Conservation (phyloP, 805 yeast species). For the Saccharomycopsis schoenii region DNA sequence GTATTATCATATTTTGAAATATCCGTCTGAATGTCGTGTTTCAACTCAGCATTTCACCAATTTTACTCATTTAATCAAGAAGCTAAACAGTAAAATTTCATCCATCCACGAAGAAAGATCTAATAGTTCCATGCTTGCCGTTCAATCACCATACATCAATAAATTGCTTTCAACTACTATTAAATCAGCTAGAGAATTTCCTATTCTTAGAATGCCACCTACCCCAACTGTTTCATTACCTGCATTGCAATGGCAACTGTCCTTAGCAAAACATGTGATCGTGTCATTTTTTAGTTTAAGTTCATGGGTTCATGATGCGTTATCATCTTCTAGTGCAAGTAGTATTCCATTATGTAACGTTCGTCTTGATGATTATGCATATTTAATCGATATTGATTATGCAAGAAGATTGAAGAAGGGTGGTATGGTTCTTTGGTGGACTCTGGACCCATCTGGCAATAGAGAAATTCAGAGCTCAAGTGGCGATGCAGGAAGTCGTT, state of each 20-base stretch:
- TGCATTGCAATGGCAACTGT: constrained; percentile 73
- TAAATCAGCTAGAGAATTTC: constrained; percentile 43
- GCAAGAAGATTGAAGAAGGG: constrained; percentile 63
- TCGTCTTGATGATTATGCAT: constrained; percentile 65
- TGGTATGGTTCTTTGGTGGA: constrained; percentile 89
- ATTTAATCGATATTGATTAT: constrained; percentile 75
- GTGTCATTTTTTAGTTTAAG: constrained; percentile 68
- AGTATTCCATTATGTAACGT: constrained; percentile 83
- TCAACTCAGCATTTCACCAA: constrained; percentile 47
- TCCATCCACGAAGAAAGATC: constrained; percentile 58
- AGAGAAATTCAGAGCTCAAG: constrained; percentile 23
- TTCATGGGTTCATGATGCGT: constrained; percentile 58
- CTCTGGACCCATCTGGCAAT: constrained; percentile 55
- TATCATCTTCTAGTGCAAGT: constrained; percentile 57
- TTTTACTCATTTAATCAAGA: constrained; percentile 43
- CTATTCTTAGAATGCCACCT: constrained; percentile 50
- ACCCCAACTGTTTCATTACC: constrained; percentile 49
- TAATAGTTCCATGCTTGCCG: constrained; percentile 49
- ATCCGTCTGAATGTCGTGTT: constrained; percentile 44
- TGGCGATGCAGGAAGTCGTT: constrained; percentile 71
- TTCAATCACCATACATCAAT: constrained; percentile 61
- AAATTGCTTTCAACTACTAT: constrained; percentile 36
- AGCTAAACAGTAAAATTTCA: constrained; percentile 42
- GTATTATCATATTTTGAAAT: constrained; percentile 39
- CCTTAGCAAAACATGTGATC: constrained; percentile 52